phyloP scores from a whole-genome alignment of 2,329 filamentous ascomycete genomes.

The Aspergillus fijiensis region DNA sequence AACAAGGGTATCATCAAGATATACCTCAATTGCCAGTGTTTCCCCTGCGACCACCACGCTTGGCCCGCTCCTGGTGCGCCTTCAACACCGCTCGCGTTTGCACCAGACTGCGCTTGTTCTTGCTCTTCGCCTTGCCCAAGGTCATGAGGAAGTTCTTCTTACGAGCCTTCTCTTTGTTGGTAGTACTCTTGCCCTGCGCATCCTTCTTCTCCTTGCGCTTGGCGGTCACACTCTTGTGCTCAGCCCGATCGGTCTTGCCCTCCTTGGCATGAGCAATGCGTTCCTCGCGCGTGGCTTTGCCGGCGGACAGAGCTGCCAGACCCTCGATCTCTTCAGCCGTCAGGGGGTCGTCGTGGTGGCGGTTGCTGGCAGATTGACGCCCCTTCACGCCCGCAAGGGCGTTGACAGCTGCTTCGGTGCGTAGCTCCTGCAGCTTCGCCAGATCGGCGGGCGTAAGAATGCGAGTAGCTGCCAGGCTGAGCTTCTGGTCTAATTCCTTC shows the following conservation, averaged over 20 bases:
- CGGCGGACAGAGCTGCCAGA: conserved; percentile 66
- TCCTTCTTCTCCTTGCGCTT: conserved; percentile 84
- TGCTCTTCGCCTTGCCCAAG: conserved; percentile 88
- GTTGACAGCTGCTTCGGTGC: conserved; percentile 69
- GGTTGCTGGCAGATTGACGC: conserved; percentile 46
- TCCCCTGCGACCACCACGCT: conserved; percentile 77
- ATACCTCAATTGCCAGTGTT: conserved; percentile 52
- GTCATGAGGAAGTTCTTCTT: conserved; percentile 99
- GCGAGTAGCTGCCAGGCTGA: conserved; percentile 80
- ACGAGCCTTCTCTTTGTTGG: conserved; percentile 93
- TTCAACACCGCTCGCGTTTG: conserved; percentile 78
- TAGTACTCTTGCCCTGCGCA: conserved; percentile 88
- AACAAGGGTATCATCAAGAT: conserved; percentile 6
- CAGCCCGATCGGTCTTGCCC: conserved; percentile 71
- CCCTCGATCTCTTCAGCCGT: conserved; percentile 92
- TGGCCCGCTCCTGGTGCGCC: conserved; percentile 78
- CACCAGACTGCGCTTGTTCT: conserved; percentile 90
- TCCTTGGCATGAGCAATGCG: conserved; percentile 79
- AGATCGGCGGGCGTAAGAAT: conserved; percentile 95
- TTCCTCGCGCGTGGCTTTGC: conserved; percentile 87
- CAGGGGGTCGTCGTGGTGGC: conserved; percentile 81
- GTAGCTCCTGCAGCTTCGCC: conserved; percentile 89
- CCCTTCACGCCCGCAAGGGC: conserved; percentile 51
- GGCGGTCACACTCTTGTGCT: conserved; percentile 84
- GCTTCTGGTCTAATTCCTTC: conserved; percentile 24